phyloP scores from a whole-genome alignment of 352 stramenopile species.

The Phytophthora palmivora region DNA sequence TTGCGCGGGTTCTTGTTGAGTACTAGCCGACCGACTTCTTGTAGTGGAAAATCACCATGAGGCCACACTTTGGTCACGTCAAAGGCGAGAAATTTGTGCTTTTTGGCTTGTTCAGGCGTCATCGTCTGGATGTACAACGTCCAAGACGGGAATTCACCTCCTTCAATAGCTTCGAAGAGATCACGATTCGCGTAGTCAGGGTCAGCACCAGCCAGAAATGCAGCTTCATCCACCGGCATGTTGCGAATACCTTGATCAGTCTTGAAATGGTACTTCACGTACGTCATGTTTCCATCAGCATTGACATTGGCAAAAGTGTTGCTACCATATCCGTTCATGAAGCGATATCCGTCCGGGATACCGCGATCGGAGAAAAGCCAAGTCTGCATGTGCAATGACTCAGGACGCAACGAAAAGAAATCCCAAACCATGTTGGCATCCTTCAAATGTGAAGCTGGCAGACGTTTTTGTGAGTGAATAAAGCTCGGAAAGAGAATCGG shows the following conservation, averaged over 20 bases:
- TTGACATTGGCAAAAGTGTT: slow-evolving; percentile 92
- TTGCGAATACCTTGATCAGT: slow-evolving; percentile 86
- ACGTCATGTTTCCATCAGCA: slow-evolving; percentile 60
- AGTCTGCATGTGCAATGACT: slow-evolving; percentile 83
- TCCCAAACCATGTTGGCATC: slow-evolving; percentile 89
- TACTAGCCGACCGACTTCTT: slow-evolving; percentile 80
- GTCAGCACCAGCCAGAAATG: slow-evolving; percentile 58
- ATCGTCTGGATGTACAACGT: slow-evolving; percentile 91
- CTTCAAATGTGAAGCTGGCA: slow-evolving; percentile 83
- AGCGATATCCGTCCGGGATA: slow-evolving; percentile 81
- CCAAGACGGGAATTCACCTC: slow-evolving; percentile 72
- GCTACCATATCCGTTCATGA: slow-evolving; percentile 91
- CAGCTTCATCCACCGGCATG: slow-evolving; percentile 73
- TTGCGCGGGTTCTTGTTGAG: slow-evolving; percentile 90
- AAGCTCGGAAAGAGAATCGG: slow-evolving; percentile 92
- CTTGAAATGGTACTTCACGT: slow-evolving; percentile 94
- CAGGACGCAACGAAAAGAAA: slow-evolving; percentile 85
- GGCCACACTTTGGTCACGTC: slow-evolving; percentile 93
- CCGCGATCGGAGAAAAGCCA: slow-evolving; percentile 89
- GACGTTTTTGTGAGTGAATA: slow-evolving; percentile 91
- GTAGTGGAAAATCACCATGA: slow-evolving; percentile 79
- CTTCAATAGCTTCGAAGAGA: slow-evolving; percentile 87
- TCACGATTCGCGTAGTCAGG: slow-evolving; percentile 89
- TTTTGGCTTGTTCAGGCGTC: slow-evolving; percentile 69
- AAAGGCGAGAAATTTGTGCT: slow-evolving; percentile 77